Evolutionary conservation across 1,284 basidiomycete species (phyloP).

Genomic region (Leccinum griseonigrum): DNA sequence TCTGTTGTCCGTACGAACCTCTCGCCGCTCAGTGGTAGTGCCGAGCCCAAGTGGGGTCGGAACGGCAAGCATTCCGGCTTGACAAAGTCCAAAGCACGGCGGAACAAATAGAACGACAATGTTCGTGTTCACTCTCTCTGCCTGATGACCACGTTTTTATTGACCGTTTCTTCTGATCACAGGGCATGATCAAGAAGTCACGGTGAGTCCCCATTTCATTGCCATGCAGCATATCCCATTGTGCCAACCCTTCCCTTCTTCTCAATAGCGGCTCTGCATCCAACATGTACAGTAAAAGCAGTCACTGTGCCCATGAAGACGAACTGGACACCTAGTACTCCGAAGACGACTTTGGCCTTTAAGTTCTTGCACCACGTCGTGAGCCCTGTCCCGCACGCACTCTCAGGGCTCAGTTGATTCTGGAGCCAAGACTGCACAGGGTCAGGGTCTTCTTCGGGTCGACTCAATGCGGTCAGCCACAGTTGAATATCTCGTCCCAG

Average conservation of each 20-base stretch:
- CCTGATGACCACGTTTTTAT: slow-evolving; percentile 1
- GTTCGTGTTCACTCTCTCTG: slow-evolving; percentile 37
- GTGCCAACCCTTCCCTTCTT: slow-evolving; percentile 6
- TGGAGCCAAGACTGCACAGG: slow-evolving; percentile 30
- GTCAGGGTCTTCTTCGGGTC: slow-evolving; percentile 10
- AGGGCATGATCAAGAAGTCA: slow-evolving; percentile 62
- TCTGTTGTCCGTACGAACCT: slow-evolving; percentile 75
- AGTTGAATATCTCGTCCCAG: slow-evolving; percentile 25
- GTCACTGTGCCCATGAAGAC: slow-evolving; percentile 69
- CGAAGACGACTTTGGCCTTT: slow-evolving; percentile 46
- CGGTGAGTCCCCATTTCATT: slow-evolving; percentile 40
- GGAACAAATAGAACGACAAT: slow-evolving; percentile 78
- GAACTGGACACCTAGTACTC: slow-evolving; percentile 50
- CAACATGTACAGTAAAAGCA: slow-evolving; percentile 76
- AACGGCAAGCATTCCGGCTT: slow-evolving; percentile 73
- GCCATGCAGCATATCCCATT: neutral
- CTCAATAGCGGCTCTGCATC: slow-evolving; percentile 64
- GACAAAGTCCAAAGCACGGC: slow-evolving; percentile 73
- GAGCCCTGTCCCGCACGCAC: slow-evolving; percentile 27
- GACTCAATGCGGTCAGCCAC: slow-evolving; percentile 24
- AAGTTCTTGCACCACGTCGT: slow-evolving; percentile 28
- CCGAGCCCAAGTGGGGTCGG: slow-evolving; percentile 59
- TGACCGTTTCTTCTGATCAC: slow-evolving; percentile 10
- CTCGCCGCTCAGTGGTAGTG: slow-evolving; percentile 65
- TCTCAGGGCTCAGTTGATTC: slow-evolving; percentile 31